These are phyloP conservation scores for Bipolaris sorokiniana DNA, from an alignment of 2,329 filamentous ascomycete species.

Conservation along the genomic window DNA sequence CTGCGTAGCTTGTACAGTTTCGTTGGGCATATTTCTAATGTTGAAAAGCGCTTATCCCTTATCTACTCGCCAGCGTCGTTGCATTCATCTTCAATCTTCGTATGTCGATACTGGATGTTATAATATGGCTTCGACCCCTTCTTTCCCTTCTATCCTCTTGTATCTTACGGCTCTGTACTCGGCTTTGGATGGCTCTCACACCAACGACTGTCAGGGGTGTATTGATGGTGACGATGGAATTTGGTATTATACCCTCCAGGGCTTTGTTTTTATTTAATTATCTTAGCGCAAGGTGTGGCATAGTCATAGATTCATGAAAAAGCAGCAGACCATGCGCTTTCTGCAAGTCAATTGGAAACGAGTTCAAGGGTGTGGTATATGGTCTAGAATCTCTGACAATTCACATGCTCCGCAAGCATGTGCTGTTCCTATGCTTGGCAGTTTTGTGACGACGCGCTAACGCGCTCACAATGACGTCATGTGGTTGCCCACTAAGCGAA, in stretches of 20 bases:
- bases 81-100: constrained; percentile 8
- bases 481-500: constrained; percentile 26
- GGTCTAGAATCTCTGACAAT: constrained; percentile 3
- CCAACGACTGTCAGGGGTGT: constrained; percentile 22
- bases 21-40: background rate
- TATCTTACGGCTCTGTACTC: constrained; percentile 17
- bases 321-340: background rate
- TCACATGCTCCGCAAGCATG: constrained; percentile 14
- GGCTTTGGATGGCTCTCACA: constrained; percentile 17
- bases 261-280: constrained; percentile 11
- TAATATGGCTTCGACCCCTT: constrained; percentile 2
- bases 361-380: background rate
- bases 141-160: constrained; percentile 14
- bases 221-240: constrained; percentile 13
- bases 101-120: constrained; percentile 13
- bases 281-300: constrained; percentile 7
- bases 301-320: constrained; percentile 10
- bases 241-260: constrained; percentile 38
- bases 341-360: background rate
- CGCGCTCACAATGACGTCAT: constrained; percentile 26
- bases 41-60: background rate
- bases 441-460: constrained; percentile 12
- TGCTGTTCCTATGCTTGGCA: constrained; percentile 29
- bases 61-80: background rate
- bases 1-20: background rate